Evolutionary conservation across 2,329 filamentous ascomycete species (phyloP), one percentile per base, ranked within the genome.

Genomic region (Penicillium concentricum): DNA sequence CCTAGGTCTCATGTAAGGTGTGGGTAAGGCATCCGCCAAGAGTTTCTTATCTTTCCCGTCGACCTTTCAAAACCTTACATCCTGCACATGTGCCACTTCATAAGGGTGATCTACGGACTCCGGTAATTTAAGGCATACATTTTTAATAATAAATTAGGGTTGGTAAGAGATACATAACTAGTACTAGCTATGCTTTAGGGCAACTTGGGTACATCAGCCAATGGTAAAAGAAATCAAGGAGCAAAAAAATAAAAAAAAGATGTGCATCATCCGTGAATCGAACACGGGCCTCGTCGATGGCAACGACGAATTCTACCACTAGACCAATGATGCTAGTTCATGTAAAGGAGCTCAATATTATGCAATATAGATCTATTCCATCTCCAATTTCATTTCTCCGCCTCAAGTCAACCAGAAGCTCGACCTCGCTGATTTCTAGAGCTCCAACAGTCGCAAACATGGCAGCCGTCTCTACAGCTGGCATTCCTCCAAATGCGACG

Each of bases 221-320:
- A n/a, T n/a, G n/a, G n/a, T n/a, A n/a, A n/a, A n/a, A n/a, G n/a
- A n/a, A n/a, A n/a, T n/a, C n/a, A 10, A 30, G 28, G 8, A 28
- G 28, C 8, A 10, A 28, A n/a, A 26, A 26, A n/a, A 3, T 9
- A 56, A 55, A 47, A 53, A 67, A 66, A 47, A 50, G 18, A 9
- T 42, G 16, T 76, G 74, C 74, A 76, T 75, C 73, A 74, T 75
- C 74, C 74, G 74, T 74, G 74, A 76, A 76, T 76, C 74, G 74
- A 76, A 76, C 74, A 74, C 74, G 74, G 73, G 73, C 73, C 74
- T 76, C 74, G 68, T 76, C 74, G 74, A 76, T 75, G 73, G 73
- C 73, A 75, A 75, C 72, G 72, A 75, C 67, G 72, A 75, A 75
- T 75, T 75, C 73, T 75, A 75, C 73, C 73, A 75, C 73, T 75